Conservation (phyloP, 1,284 basidiomycete genomes). For the Irpex rosettiformis region DNA sequence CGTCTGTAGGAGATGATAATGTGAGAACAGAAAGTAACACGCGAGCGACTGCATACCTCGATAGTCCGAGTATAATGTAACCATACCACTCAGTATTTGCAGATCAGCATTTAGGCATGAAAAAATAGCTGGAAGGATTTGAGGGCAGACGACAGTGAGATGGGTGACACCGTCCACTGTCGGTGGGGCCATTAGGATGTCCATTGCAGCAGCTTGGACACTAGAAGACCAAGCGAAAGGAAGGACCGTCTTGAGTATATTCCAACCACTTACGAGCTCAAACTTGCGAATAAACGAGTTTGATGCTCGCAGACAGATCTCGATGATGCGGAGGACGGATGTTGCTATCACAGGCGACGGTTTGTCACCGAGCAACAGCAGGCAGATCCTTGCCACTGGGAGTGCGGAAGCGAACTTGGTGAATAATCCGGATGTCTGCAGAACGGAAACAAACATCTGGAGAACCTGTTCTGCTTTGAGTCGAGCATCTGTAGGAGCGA, state of each 20-base stretch:
- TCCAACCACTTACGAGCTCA: slow-evolving; percentile 76
- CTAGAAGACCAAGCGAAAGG: slow-evolving; percentile 61
- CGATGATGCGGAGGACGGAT: slow-evolving; percentile 58
- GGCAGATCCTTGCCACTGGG: slow-evolving; percentile 68
- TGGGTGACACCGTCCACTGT: slow-evolving; percentile 7
- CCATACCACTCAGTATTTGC: slow-evolving; percentile 31
- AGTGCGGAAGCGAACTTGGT: slow-evolving; percentile 63
- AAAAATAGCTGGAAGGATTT: slow-evolving; percentile 68
- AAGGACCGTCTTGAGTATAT: slow-evolving; percentile 58
- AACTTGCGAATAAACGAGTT: slow-evolving; percentile 68
- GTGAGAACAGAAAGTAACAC: no score
- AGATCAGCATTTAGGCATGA: slow-evolving; percentile 48
- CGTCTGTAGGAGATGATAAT: no score
- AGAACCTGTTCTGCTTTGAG: slow-evolving; percentile 65
- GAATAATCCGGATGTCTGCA: slow-evolving; percentile 52
- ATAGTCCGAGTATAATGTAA: slow-evolving; percentile 1
- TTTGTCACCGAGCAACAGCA: slow-evolving; percentile 69
- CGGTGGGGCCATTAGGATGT: slow-evolving; percentile 51
- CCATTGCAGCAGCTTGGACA: slow-evolving; percentile 64
- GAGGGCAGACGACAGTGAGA: slow-evolving; percentile 46
- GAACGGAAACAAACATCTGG: slow-evolving; percentile 51
- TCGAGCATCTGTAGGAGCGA: slow-evolving; percentile 41
- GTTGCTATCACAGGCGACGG: slow-evolving; percentile 58
- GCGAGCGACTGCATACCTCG: slow-evolving; percentile 7
- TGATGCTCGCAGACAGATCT: slow-evolving; percentile 49